Base-by-base conservation (phyloP, 2,329 filamentous ascomycete genomes). In the Colletotrichum higginsianum region DNA sequence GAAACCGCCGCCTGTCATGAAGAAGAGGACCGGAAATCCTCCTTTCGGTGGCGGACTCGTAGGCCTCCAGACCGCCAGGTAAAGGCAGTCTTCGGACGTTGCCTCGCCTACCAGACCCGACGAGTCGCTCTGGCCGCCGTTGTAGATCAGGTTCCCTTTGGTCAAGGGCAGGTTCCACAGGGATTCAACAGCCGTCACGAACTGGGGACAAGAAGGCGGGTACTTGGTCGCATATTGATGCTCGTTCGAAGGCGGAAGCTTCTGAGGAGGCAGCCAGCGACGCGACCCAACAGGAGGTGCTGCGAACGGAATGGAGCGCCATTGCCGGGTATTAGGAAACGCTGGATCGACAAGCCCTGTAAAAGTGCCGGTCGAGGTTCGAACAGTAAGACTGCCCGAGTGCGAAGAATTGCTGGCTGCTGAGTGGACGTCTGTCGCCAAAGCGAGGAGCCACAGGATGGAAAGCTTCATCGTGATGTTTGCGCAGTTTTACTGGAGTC, bases 1-100 rank as follows among this genome's bases (percentile, higher is more conserved):
- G 71, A 85, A 86, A 2, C 82, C 82, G 18, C 86, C 86, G 5
- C 86, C 86, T 49, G 85, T 84, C 46, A 87, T 79, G 79, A 84
- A 88, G 23, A 84, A 80, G 6, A 84, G 77, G 0, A 87, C 86
- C 0, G 85, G 85, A 4, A 85, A 75, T 13, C 73, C 74, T 1
- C 73, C 75, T 60, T 77, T 73, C 0, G 78, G 76, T 16, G 67
- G 76, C 35, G 72, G 75, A 1, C 70, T 76, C n/a, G 62, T 57
- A 9, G 66, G 61, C 4, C 83, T 77, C 85, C 85, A 87, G 11
- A 87, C 76, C 49, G 83, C 84, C 15, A 86, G 76, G 13, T 80
- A 82, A 30, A 87, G 76, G 66, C 86, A 88, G 69, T 87, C 85
- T 73, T 80, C 76, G 15, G 74, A 75, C 4, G 74, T 73, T 6